A percentile compares a stretch with the other conserved stretches of the same genome.
These are phyloP conservation scores for Angophora floribunda DNA, from an alignment of 345 rosid species.

Conservation along the genomic window DNA sequence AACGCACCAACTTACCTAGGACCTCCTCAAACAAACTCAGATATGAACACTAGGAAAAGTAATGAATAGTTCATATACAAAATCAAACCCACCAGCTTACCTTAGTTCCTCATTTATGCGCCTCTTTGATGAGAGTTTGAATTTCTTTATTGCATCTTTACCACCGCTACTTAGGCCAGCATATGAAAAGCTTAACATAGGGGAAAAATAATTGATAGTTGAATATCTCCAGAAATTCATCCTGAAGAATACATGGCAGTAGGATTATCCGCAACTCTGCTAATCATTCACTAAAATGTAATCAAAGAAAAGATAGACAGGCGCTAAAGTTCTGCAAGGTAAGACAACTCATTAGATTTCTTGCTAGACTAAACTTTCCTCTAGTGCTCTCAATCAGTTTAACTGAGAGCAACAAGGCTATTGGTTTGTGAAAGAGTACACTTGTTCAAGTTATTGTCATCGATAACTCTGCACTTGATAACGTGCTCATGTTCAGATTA, in stretches of 20 bases:
- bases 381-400: no score
- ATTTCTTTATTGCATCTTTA: constrained; percentile 67
- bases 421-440: no score
- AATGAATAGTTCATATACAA: neutral
- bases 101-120: constrained; percentile 94
- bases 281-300: no score
- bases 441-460: no score
- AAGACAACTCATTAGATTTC: no score
- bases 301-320: neutral
- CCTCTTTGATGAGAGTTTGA: constrained; percentile 76
- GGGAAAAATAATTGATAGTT: constrained; percentile 76
- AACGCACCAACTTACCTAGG: no score
- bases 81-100: constrained; percentile 15
- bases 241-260: constrained; percentile 35
- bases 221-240: constrained; percentile 97
- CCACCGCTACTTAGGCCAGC: constrained; percentile 44
- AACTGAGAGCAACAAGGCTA: no score
- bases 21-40: no score
- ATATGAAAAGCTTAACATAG: constrained; percentile 85
- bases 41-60: no score
- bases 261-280: neutral
- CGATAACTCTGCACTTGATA: no score
- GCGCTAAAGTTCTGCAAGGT: neutral
- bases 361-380: no score
- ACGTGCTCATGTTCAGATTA: no score